Evolutionary conservation across 148 eudicot genomes (phyloP).

Genomic region (Chenopodium album): DNA sequence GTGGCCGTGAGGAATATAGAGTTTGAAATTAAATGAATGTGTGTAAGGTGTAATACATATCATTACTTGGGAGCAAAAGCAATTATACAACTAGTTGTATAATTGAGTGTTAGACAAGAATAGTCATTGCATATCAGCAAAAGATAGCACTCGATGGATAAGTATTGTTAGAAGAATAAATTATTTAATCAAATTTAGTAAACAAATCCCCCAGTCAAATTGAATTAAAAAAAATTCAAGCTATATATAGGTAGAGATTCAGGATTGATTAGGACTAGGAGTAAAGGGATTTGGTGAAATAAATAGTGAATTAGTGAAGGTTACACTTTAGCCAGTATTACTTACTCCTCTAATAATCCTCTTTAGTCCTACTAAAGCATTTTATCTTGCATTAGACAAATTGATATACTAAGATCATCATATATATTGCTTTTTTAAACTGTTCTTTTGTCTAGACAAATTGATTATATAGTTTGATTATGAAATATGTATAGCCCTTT

Average conservation of each 20-base stretch:
- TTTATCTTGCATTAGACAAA: not conserved
- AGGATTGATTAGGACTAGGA: not conserved
- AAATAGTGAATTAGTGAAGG: not conserved
- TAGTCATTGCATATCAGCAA: conserved; percentile 6
- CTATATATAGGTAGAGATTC: not conserved
- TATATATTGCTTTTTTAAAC: too few relatives aligned
- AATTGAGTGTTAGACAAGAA: conserved; percentile 6
- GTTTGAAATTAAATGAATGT: not conserved
- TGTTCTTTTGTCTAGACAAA: too few relatives aligned
- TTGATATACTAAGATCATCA: too few relatives aligned
- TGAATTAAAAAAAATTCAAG: too few relatives aligned
- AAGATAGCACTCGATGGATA: not conserved
- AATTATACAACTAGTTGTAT: not conserved
- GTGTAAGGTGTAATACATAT: not conserved
- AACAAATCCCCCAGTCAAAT: too few relatives aligned
- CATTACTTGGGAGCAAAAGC: not conserved
- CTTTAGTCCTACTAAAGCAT: not conserved
- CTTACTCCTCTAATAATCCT: not conserved
- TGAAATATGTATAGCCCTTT: too few relatives aligned
- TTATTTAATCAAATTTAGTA: too few relatives aligned
- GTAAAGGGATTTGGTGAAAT: not conserved
- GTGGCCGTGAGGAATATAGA: not conserved
- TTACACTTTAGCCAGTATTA: not conserved
- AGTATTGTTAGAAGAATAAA: not conserved
- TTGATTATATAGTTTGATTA: too few relatives aligned